A percentile compares a stretch with the other conserved stretches of the same genome.
Evolutionary conservation across 2,329 filamentous ascomycete genomes (phyloP).

Genomic region (Penicillium occitanis): DNA sequence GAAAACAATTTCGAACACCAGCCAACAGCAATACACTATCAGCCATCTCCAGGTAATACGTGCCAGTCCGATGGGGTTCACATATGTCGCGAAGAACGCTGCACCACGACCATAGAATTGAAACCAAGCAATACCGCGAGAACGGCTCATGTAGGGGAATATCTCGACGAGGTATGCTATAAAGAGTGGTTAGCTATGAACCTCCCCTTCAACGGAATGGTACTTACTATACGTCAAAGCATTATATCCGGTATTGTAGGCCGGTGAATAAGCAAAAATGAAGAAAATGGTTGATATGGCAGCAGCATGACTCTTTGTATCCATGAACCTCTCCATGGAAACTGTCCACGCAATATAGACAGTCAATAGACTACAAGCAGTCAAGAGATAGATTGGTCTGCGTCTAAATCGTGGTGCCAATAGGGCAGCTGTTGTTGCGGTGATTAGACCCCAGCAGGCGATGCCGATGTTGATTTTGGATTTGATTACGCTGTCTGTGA

Average conservation of each 20-base stretch:
- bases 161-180: constrained; percentile 53
- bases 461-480: constrained; percentile 42
- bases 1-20: constrained; percentile 43
- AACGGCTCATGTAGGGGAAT: constrained; percentile 58
- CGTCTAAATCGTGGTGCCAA: constrained; percentile 45
- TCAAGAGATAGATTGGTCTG: constrained; percentile 49
- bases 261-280: constrained; percentile 60
- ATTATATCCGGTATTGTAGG: constrained; percentile 67
- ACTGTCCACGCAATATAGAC: constrained; percentile 60
- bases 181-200: constrained; percentile 27
- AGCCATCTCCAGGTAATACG: constrained; percentile 48
- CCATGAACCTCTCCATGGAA: constrained; percentile 40
- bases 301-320: constrained; percentile 38
- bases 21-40: constrained; percentile 46
- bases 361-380: constrained; percentile 51
- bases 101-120: constrained; percentile 55
- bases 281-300: constrained; percentile 54
- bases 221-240: constrained; percentile 51
- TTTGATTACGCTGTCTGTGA: constrained; percentile 38
- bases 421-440: constrained; percentile 41
- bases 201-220: not conserved
- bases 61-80: constrained; percentile 50
- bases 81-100: constrained; percentile 52
- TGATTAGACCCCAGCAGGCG: constrained; percentile 45
- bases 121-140: constrained; percentile 59